Evolutionary conservation across 305 asterid species (phyloP).

Genomic region (Fraxinus albicans): DNA sequence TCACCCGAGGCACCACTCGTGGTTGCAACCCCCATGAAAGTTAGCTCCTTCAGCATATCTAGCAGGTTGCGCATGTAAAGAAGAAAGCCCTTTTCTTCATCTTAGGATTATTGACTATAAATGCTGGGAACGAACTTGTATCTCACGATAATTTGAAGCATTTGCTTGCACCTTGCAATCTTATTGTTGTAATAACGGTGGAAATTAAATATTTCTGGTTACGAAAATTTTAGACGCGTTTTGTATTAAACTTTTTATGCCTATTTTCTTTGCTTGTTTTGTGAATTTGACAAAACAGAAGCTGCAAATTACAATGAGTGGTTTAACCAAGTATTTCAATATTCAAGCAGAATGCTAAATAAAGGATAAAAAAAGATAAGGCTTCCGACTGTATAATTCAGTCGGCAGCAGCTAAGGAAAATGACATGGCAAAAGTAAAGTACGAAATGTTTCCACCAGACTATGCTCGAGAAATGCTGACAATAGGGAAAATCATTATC

Average conservation of each 20-base stretch:
- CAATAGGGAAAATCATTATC: not conserved
- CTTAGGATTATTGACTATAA: conserved; percentile 11
- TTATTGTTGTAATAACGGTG: conserved; percentile 34
- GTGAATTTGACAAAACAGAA: not conserved
- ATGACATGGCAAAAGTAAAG: not conserved
- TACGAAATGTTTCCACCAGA: not conserved
- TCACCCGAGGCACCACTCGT: conserved; percentile 97
- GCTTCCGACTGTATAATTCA: not conserved
- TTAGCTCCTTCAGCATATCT: conserved; percentile 96
- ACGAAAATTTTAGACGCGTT: not conserved
- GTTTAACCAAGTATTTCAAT: not conserved
- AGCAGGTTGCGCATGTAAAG: conserved; percentile 61
- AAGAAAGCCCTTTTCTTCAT: conserved; percentile 24
- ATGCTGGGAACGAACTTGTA: conserved; percentile 23
- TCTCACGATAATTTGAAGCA: not conserved
- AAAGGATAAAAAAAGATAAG: not conserved
- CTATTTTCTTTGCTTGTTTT: not conserved
- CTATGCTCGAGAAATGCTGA: not conserved
- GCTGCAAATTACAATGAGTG: not conserved
- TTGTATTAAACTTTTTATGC: not conserved
- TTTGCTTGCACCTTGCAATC: conserved; percentile 36
- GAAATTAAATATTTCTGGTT: not conserved
- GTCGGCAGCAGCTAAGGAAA: not conserved
- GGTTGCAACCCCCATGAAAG: conserved; percentile 88
- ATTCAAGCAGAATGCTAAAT: not conserved